Conservation (phyloP, 345 rosid genomes). For the Physaria fendleri region DNA sequence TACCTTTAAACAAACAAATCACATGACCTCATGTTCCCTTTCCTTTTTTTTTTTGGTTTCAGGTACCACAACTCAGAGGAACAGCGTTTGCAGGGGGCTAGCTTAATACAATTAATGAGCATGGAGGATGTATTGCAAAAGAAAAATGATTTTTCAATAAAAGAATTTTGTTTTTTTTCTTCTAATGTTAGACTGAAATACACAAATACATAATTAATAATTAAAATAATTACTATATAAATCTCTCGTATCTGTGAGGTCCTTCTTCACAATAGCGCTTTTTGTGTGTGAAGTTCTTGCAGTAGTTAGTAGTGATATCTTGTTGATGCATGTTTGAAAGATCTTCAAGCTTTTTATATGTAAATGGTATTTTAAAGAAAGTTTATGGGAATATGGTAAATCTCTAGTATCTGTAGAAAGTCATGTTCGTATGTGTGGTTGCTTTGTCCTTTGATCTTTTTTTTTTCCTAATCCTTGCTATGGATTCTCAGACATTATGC, state of each 20-base stretch:
- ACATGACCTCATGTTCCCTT: background rate
- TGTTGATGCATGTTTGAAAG: no score
- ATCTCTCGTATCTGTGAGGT: no score
- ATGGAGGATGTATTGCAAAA: constrained; percentile 47
- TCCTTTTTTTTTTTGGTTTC: constrained; percentile 1
- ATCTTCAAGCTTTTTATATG: no score
- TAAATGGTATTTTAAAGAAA: no score
- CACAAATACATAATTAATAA: no score
- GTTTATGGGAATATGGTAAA: constrained; percentile 31
- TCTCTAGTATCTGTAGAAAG: constrained; percentile 7
- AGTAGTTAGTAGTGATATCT: no score
- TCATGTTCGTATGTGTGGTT: background rate
- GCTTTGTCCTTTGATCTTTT: constrained; percentile 23
- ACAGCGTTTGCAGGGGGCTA: constrained; percentile 61
- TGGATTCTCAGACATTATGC: background rate
- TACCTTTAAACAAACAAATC: background rate
- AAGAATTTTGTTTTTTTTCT: no score
- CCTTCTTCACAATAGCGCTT: no score
- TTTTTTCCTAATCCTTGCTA: constrained; percentile 20
- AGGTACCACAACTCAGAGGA: constrained; percentile 49
- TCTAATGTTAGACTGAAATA: no score
- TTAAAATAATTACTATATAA: no score
- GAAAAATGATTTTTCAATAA: no score
- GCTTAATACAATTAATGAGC: constrained; percentile 61
- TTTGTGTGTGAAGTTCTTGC: no score